phyloP scores from a whole-genome alignment of 352 stramenopile genomes.

The Salisapilia sapeloensis region DNA sequence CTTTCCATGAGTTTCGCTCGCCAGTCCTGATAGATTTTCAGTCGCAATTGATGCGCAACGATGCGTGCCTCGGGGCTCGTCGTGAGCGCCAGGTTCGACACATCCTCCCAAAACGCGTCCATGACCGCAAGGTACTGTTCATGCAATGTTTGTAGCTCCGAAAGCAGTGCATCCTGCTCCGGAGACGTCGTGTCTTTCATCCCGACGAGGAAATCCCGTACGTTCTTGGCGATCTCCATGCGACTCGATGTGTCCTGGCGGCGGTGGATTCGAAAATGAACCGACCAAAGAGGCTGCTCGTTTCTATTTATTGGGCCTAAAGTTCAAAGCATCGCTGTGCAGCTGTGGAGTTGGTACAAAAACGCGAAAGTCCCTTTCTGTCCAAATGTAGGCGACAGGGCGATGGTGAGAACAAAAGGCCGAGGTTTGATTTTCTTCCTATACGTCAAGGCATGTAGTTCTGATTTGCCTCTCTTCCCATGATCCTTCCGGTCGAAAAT shows the following conservation, averaged over 20 bases:
- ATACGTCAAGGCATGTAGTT: too few relatives aligned
- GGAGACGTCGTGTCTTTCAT: slow-evolving; percentile 58
- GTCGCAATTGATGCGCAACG: slow-evolving; percentile 48
- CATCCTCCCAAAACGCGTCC: slow-evolving; percentile 36
- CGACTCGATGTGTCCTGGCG: too few relatives aligned
- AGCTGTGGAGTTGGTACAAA: too few relatives aligned
- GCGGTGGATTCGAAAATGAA: not conserved
- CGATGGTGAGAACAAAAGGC: too few relatives aligned
- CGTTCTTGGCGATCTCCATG: slow-evolving; percentile 74
- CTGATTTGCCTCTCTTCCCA: too few relatives aligned
- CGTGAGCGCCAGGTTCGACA: slow-evolving; percentile 31
- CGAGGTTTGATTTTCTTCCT: too few relatives aligned
- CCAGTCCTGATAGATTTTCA: slow-evolving; percentile 77
- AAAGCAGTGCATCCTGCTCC: slow-evolving; percentile 49
- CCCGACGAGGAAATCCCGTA: slow-evolving; percentile 61
- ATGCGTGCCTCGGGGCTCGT: slow-evolving; percentile 63
- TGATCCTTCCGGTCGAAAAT: too few relatives aligned
- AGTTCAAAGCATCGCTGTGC: too few relatives aligned
- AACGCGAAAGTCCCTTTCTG: too few relatives aligned
- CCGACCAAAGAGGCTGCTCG: too few relatives aligned
- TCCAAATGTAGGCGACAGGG: too few relatives aligned
- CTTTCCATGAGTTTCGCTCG: slow-evolving; percentile 51
- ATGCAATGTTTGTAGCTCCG: slow-evolving; percentile 44
- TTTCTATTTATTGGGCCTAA: too few relatives aligned
- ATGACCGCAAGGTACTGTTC: slow-evolving; percentile 54